Base-by-base conservation (phyloP, 495 filamentous ascomycete species). In the Hyaloscypha bicolor region DNA sequence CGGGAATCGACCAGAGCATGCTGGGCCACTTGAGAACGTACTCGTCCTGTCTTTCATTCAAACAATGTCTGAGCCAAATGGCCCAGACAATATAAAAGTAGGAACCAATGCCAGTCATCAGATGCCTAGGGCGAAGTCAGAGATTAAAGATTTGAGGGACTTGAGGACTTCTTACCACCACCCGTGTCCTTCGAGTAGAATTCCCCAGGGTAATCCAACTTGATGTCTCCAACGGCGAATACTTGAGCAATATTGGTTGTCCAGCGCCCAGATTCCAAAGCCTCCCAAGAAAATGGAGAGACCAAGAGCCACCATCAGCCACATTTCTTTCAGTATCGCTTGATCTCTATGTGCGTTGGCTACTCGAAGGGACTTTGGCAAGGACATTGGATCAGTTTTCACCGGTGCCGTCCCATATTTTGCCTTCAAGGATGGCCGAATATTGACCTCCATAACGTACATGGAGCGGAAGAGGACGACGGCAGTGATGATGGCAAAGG, bases 181-280 rank as follows among this genome's bases (percentile, higher is more conserved):
- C 12, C 93, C 95, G 81, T 99, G 95, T 0, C 93, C 94, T 77
- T 98, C 95, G 3, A 97, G 79, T 12, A 97, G 64, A 9, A 96
- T 84, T 1, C 94, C 92, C 95, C 95, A 99, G 0, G 95, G 95
- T 52, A 98, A 79, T 25, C 90, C 89, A 45, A 97, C 77, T 60
- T 85, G 75, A 63, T 88, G 87, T 68, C 94, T 86, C 87, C 90
- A 93, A 14, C 63, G 71, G 11, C 89, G 84, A 60, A 97, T 79
- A n/a, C 79, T 82, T 31, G 81, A 80, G 76, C 95, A 99, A 74
- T 89, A 96, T 60, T 82, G 75, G 65, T 92, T 97, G 71, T 99
- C 95, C 71, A 97, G 70, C 63, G 83, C 89, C 95, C 95, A 99
- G 58, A 99, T 86, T 5, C 80, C 81, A 78, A 96, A 98, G 0